Base-by-base conservation (phyloP, 108 stramenopile genomes). In the Cyclotella kingstonii region DNA sequence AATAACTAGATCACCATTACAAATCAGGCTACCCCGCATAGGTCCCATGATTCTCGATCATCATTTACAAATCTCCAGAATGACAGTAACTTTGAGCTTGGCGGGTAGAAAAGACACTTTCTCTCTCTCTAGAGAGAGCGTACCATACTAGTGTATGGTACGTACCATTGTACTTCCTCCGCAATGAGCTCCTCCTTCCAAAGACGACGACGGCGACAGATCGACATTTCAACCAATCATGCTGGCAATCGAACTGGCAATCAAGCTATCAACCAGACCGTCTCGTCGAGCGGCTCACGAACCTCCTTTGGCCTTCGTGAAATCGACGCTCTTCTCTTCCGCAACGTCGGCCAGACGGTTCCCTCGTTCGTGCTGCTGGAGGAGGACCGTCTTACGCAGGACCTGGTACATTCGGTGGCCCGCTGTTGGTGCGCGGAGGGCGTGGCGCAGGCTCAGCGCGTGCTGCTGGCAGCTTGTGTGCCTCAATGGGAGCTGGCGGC, bases 391-490 rank as follows among this genome's bases (percentile, higher is more conserved):
- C 80, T 83, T 76, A 78, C 86, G 1, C 63, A 73, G 41, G 84
- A 87, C 73, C 56, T 89, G 38, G 81, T 85, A 11, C 26, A 64
- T 8, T 63, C 73, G 14, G 52, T 93, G 14, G 58, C 81, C 36
- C 67, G 81, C 42, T 89, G 87, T 74, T 93, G 91, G 91, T 84
- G 75, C 58, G 86, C 84, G 10, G 85, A 92, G 80, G 77, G 70
- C 30, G 71, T 73, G 23, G 60, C 72, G 10, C 66, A 73, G 22
- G 53, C 67, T 25, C 77, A 78, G 67, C 23, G 42, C n/a, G 69
- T 78, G 22, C n/a, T 67, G 17, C n/a, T 78, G 56, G 60, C 25
- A 22, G 49, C 61, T 8, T 25, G 35, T 14, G 33, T 36, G 65
- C 66, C 49, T 39, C 64, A 52, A 11, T 49, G 79, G 1, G 44